Evolutionary conservation across 441 rosid species (phyloP), one percentile per base, ranked within the genome.

Genomic region (Populus hybrid): DNA sequence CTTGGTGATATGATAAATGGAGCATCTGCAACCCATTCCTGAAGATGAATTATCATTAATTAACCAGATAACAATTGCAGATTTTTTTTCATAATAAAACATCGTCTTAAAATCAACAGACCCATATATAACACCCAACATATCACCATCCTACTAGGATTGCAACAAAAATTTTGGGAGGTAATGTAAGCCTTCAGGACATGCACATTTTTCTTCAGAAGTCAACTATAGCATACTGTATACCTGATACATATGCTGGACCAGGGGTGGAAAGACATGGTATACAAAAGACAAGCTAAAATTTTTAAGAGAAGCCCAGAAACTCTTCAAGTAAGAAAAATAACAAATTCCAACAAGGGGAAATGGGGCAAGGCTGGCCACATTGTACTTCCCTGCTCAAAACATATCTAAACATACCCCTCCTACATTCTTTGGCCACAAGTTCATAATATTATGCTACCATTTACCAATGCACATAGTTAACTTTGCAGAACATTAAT

Each of bases 1-100:
- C 99, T 89, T 70, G 99, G 99, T 64, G 99, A 94, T 84, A 96
- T 96, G 50, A 96, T 97, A 86, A 96, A 96, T 38, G 98, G 99
- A 80, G 28, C 80, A 88, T 96, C 99, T 1, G 92, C 93, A 83
- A 93, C 97, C 95, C 93, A 90, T 87, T 96, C 99, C 99, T 96
- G 87, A 76, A 81, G 83, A 79, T 66, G 76, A 71, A 78, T 14
- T 71, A 40, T 7, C 80, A 73, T 31, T 68, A 29, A 33, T 76
- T 59, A 71, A 75, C 77, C 68, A 74, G 69, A 66, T 74, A 71
- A 77, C 28, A 42, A 28, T 38, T 31, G 18, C 24, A 12, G 6
- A 26, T 12, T 66, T 26, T 24, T 14, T 45, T 45, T 64, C 56
- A 3, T 45, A 45, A 45, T 45, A 45, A 45, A 45, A 45, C 20